Evolutionary conservation across 2,329 filamentous ascomycete species (phyloP), one percentile per base, ranked within the genome.

Genomic region (Hypocreales sp.): DNA sequence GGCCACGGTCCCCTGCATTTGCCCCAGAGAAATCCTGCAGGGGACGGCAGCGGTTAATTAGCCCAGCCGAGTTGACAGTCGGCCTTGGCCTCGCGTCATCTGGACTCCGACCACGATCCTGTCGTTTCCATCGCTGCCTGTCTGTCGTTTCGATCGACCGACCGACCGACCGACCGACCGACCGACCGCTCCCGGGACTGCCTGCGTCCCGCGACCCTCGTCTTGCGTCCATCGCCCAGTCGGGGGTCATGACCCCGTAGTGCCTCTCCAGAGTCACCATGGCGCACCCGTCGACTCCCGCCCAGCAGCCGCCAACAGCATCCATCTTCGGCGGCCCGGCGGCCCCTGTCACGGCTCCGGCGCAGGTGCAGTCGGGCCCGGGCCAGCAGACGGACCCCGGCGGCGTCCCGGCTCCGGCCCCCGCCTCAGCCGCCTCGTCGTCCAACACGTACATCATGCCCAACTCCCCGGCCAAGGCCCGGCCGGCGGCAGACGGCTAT

Each of bases 381-480:
- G 31, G 24, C 39, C 26, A 42, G 40, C 10, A 20, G 18, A n/a
- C n/a, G n/a, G n/a, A n/a, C n/a, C n/a, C n/a, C n/a, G n/a, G n/a
- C n/a, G n/a, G n/a, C n/a, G n/a, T n/a, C n/a, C 10, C 14, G 15
- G 31, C 39, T 8, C 31, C 44, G 15, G 39, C 44, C 8, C 31
- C 39, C 15, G 13, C 28, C 45, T 40, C 46, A 22, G 33, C 36
- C 12, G 31, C 41, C 21, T 51, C 57, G 22, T 56, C 67, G 26
- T 69, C 70, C n/a, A 75, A 70, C 46, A 84, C 86, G 15, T 93
- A 87, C 58, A 74, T 93, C 45, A 90, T 95, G 81, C 78, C 83
- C 12, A 80, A 82, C 45, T 84, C 79, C 35, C 82, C 84, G 10
- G 61, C 74, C 32, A 81, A 79, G 49, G 67, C 64, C 40, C 64